Conservation (phyloP, 805 yeast genomes). For the Yarrowia bubula region DNA sequence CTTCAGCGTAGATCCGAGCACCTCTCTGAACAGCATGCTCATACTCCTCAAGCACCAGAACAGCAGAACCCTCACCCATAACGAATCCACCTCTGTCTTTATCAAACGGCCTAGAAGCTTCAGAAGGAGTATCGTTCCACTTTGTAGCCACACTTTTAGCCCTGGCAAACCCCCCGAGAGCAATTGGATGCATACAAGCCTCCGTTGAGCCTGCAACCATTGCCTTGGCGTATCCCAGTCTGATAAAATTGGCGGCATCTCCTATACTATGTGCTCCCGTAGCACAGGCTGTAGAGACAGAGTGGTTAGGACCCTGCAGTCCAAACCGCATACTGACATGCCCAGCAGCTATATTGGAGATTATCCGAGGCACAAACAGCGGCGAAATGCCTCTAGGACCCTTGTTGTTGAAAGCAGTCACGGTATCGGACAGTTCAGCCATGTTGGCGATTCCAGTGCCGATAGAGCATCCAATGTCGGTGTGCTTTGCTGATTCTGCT, state of each 20-base stretch:
- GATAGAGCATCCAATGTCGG: constrained; percentile 61
- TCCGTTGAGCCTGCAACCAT: constrained; percentile 96
- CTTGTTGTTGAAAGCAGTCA: constrained; percentile 48
- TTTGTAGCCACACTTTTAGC: constrained; percentile 74
- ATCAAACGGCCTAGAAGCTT: constrained; percentile 89
- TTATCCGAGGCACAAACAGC: constrained; percentile 74
- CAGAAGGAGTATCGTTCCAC: constrained; percentile 58
- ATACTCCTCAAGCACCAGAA: constrained; percentile 69
- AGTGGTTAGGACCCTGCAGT: constrained; percentile 79
- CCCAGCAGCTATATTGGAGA: constrained; percentile 94
- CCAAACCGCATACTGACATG: constrained; percentile 77
- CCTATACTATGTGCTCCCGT: constrained; percentile 94
- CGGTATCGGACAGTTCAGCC: constrained; percentile 64
- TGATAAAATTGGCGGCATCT: constrained; percentile 81
- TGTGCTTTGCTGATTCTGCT: constrained; percentile 30
- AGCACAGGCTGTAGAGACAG: constrained; percentile 94
- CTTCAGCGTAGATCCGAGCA: constrained; percentile 70
- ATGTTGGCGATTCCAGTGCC: constrained; percentile 94
- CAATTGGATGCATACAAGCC: constrained; percentile 77
- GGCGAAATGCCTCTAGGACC: constrained; percentile 80
- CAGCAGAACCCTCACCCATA: constrained; percentile 89
- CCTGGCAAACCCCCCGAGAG: constrained; percentile 87
- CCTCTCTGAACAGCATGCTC: constrained; percentile 71
- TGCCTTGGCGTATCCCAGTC: constrained; percentile 75
- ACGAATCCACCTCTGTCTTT: constrained; percentile 78